phyloP scores from a whole-genome alignment of 108 stramenopile species.

The Cyclotella baltica region DNA sequence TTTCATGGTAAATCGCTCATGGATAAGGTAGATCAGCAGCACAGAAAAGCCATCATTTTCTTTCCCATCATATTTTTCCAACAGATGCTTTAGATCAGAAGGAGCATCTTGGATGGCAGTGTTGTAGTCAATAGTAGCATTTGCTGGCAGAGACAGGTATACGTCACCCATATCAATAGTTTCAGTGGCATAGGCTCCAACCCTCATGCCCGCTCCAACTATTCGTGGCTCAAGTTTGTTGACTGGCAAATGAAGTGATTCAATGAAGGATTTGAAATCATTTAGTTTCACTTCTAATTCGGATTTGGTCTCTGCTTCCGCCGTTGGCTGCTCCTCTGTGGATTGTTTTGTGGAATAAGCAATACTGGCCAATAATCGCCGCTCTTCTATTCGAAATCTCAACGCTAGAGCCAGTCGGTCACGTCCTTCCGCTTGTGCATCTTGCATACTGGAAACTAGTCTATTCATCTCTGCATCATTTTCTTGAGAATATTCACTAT shows the following conservation, averaged over 20 bases:
- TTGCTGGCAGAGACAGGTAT: slow-evolving; percentile 63
- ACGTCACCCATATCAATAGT: slow-evolving; percentile 47
- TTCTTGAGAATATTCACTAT: not conserved
- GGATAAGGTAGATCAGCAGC: slow-evolving; percentile 65
- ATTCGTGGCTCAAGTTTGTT: slow-evolving; percentile 54
- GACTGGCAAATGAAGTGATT: slow-evolving; percentile 45
- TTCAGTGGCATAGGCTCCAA: slow-evolving; percentile 68
- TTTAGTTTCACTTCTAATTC: slow-evolving; percentile 40
- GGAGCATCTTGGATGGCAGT: slow-evolving; percentile 43
- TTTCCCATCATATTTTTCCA: slow-evolving; percentile 24
- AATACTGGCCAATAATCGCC: slow-evolving; percentile 41
- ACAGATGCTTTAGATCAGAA: slow-evolving; percentile 12
- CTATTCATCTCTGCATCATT: slow-evolving; percentile 12
- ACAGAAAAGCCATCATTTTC: slow-evolving; percentile 61
- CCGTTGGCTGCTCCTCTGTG: not conserved
- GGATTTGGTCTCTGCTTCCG: not conserved
- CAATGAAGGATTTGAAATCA: slow-evolving; percentile 54
- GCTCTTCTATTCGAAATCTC: slow-evolving; percentile 61
- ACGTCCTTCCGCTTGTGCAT: slow-evolving; percentile 19
- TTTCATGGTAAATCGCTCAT: slow-evolving; percentile 66
- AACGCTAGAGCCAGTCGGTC: slow-evolving; percentile 40
- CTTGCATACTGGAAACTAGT: slow-evolving; percentile 12
- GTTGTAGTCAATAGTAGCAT: slow-evolving; percentile 51
- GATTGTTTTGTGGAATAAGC: not conserved
- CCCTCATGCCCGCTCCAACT: slow-evolving; percentile 43